Evolutionary conservation across 768 basidiomycete species (phyloP), one percentile per base, ranked within the genome.

Genomic region (Tylopilus subfusipes): DNA sequence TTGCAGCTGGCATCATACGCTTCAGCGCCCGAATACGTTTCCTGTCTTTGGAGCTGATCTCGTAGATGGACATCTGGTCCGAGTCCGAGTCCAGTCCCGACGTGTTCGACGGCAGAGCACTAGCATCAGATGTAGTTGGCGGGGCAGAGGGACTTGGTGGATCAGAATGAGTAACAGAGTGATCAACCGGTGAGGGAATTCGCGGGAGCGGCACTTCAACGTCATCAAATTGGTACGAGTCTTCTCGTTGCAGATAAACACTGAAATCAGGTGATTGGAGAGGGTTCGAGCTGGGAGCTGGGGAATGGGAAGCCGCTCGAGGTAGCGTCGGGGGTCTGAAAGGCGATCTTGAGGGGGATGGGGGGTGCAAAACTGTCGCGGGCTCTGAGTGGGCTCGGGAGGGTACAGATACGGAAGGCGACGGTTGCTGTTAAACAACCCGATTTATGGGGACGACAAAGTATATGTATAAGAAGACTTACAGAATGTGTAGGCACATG

Each of bases 1-100:
- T 79, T 46, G 75, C 76, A 12, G 73, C 73, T 5, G 85, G 85
- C 72, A 83, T 72, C 78, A 87, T 78, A 16, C 73, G 76, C 34
- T 55, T 63, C 18, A 83, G 69, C 5, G 63, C 74, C 33, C 75
- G 77, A 29, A 72, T 48, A 29, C 66, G 60, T 62, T 72, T 76
- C 48, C 68, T 68, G 30, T 75, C 72, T 56, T 59, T 65, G 25
- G 62, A 57, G 43, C 22, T 68, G 61, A 73, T 63, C 42, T 54
- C 52, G 8, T 40, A 4, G 12, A 52, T 25, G 10, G 60, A 55
- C 6, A 58, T 42, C 21, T 56, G 51, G 40, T 61, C 63, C 19
- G 60, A 70, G n/a, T 62, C 60, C 4, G 64, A 62, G 2, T 58
- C 52, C 14, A 48, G 30, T 30, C 43, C 59, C 0, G 65, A 60